These are phyloP conservation scores for Orbilia quercus DNA, from an alignment of 2,329 filamentous ascomycete genomes.

Conservation along the genomic window DNA sequence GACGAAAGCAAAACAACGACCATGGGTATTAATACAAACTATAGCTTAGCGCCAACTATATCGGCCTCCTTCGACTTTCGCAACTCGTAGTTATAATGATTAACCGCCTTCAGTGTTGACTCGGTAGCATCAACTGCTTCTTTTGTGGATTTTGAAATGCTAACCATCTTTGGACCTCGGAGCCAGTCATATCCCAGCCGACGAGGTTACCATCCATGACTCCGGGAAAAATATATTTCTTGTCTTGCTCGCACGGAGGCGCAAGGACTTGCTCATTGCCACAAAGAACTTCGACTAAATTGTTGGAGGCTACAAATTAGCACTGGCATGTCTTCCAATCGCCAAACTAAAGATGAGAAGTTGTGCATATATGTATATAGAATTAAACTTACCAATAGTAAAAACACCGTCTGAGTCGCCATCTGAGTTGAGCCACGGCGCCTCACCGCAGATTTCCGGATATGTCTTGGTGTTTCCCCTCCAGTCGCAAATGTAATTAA, in stretches of 20 bases:
- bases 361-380: too few species aligned
- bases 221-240: constrained; percentile 29
- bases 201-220: constrained; percentile 35
- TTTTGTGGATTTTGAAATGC: not conserved
- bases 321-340: not conserved
- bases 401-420: constrained; percentile 30
- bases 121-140: not conserved
- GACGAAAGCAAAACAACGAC: too few species aligned
- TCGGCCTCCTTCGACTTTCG: too few species aligned
- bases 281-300: constrained; percentile 35
- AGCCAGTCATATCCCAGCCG: constrained; percentile 23
- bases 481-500: constrained; percentile 12
- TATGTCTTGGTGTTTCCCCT: not conserved
- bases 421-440: constrained; percentile 29
- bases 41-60: too few species aligned
- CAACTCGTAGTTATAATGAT: too few species aligned
- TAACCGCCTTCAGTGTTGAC: too few species aligned
- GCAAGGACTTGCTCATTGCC: constrained; percentile 40
- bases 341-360: not conserved
- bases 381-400: constrained; percentile 39
- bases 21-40: too few species aligned
- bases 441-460: constrained; percentile 18
- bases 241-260: constrained; percentile 44
- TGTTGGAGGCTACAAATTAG: not conserved
- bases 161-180: constrained; percentile 26